These are phyloP conservation scores for Solanum habrochaites DNA, from an alignment of 257 asterid species.

Conservation along the genomic window DNA sequence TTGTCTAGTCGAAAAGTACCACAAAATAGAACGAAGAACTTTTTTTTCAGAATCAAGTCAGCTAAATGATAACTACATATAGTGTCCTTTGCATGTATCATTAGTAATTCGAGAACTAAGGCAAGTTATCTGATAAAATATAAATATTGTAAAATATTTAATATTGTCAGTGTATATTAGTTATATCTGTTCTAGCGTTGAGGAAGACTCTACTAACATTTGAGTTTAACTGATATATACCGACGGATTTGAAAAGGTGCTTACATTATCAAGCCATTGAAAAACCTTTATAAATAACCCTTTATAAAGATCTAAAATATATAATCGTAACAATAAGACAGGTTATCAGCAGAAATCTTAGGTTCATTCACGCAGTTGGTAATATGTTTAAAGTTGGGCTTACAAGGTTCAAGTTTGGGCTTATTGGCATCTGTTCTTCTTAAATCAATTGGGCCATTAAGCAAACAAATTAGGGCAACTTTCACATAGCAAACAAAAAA, in stretches of 20 bases:
- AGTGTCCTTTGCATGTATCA: neutral
- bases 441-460: neutral
- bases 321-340: neutral
- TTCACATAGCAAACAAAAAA: too few species aligned
- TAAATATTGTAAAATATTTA: neutral
- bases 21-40: fast-evolving
- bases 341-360: too few species aligned
- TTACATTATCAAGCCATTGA: neutral
- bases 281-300: neutral
- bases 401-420: neutral
- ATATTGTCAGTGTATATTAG: neutral
- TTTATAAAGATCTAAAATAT: neutral
- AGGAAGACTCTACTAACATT: neutral
- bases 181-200: neutral
- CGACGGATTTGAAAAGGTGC: fast-evolving
- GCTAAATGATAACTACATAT: neutral
- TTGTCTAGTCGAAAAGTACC: too few species aligned
- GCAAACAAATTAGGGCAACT: neutral
- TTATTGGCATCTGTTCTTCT: neutral
- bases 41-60: neutral
- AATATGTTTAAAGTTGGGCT: neutral
- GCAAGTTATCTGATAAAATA: neutral
- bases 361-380: neutral
- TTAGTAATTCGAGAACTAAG: neutral
- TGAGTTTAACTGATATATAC: neutral